Evolutionary conservation across 768 basidiomycete genomes (phyloP).

Genomic region (Mrakia hoshinonis): DNA sequence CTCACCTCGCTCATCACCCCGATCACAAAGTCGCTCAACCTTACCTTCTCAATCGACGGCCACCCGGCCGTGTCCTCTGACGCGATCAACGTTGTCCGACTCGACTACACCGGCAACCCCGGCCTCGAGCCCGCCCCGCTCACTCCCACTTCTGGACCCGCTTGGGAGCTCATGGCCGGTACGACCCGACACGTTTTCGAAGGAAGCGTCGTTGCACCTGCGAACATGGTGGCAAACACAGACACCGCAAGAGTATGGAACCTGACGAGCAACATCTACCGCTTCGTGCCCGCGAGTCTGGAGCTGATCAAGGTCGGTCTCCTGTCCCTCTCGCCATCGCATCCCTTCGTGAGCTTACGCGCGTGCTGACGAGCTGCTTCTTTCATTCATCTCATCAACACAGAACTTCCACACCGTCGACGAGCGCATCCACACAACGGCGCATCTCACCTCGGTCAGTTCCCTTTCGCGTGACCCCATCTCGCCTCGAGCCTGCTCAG

Average conservation of each 20-base stretch:
- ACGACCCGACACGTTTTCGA: constrained; percentile 40
- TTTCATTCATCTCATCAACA: not conserved
- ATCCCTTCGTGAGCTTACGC: not conserved
- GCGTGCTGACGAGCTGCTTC: not conserved
- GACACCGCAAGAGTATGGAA: constrained; percentile 36
- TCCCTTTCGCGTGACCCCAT: too few species aligned
- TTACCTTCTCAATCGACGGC: constrained; percentile 34
- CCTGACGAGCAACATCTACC: constrained; percentile 39
- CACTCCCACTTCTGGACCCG: constrained; percentile 31
- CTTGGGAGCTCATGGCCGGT: constrained; percentile 39
- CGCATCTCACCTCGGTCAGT: not conserved
- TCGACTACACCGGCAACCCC: constrained; percentile 17
- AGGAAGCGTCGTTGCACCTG: constrained; percentile 38
- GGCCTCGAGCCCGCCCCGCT: constrained; percentile 38
- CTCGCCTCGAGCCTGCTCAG: too few species aligned
- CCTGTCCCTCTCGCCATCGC: not conserved
- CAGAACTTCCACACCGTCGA: constrained; percentile 42
- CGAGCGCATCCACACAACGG: constrained; percentile 35
- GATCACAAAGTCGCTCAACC: constrained; percentile 34
- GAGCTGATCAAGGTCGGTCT: constrained; percentile 32
- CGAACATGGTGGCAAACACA: constrained; percentile 42
- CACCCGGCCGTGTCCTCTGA: not conserved
- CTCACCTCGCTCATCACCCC: constrained; percentile 34
- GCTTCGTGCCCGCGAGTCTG: constrained; percentile 40
- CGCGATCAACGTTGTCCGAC: constrained; percentile 31